These are phyloP conservation scores for Solanum arcanum DNA, from an alignment of 257 asterid species.

Conservation along the genomic window DNA sequence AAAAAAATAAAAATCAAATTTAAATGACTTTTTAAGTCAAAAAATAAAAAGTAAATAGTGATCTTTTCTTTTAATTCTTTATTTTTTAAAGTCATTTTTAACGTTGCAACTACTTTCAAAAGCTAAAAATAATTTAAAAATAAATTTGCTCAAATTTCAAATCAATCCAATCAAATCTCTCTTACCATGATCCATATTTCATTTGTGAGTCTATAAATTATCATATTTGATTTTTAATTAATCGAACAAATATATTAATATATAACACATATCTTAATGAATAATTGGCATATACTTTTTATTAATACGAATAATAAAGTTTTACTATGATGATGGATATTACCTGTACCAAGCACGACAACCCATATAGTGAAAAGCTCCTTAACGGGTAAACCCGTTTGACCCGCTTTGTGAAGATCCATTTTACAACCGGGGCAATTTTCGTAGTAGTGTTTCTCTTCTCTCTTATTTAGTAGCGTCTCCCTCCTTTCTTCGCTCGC, in stretches of 20 bases:
- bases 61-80: no score
- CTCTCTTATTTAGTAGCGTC: conserved; percentile 13
- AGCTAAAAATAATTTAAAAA: no score
- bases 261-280: background rate
- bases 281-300: background rate
- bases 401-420: conserved; percentile 24
- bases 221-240: background rate
- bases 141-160: no score
- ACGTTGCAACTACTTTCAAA: no score
- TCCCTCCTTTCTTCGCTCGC: background rate
- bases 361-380: conserved; percentile 37
- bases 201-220: no score
- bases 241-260: background rate
- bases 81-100: no score
- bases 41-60: no score
- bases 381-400: conserved; percentile 37
- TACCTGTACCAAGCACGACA: conserved; percentile 40
- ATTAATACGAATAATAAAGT: background rate
- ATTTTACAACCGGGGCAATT: conserved; percentile 54
- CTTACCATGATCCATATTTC: no score
- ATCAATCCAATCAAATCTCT: no score
- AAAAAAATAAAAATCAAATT: no score
- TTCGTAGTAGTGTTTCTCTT: conserved; percentile 16
- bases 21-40: no score
- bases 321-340: background rate